Conservation (phyloP, 352 stramenopile genomes). For the Phytophthora colocasiae region DNA sequence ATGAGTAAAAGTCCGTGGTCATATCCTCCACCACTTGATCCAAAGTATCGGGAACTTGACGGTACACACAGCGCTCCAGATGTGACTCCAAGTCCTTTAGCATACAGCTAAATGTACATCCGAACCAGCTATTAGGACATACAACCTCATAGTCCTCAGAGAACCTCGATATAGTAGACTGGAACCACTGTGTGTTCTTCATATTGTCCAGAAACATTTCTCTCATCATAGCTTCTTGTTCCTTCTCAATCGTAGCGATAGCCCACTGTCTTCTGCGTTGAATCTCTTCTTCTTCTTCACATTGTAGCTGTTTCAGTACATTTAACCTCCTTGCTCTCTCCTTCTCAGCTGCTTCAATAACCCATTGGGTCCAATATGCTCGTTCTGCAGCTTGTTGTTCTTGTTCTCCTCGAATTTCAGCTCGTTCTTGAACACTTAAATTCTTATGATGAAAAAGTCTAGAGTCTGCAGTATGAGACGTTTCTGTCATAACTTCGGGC, state of each 20-base stretch:
- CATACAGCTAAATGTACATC: slow-evolving; percentile 89
- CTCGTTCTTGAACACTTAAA: slow-evolving; percentile 20
- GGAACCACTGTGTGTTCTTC: slow-evolving; percentile 91
- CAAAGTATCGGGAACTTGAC: slow-evolving; percentile 79
- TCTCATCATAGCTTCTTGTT: slow-evolving; percentile 82
- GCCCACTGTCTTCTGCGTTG: slow-evolving; percentile 72
- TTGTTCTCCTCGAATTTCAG: slow-evolving; percentile 21
- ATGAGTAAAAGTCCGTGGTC: slow-evolving; percentile 76
- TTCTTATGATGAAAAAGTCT: slow-evolving; percentile 11
- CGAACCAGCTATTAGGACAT: slow-evolving; percentile 88
- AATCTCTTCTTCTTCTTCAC: slow-evolving; percentile 79
- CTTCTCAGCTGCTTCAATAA: slow-evolving; percentile 83
- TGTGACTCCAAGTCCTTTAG: slow-evolving; percentile 79
- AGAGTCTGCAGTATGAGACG: not conserved
- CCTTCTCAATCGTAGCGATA: slow-evolving; percentile 81
- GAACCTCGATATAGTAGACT: slow-evolving; percentile 82
- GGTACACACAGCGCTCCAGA: slow-evolving; percentile 69
- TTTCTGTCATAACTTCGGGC: not conserved
- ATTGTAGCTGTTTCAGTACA: slow-evolving; percentile 72
- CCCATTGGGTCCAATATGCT: slow-evolving; percentile 83
- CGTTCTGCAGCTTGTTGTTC: slow-evolving; percentile 50
- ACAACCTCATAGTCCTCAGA: slow-evolving; percentile 87
- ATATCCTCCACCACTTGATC: slow-evolving; percentile 68
- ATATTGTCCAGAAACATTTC: slow-evolving; percentile 90
- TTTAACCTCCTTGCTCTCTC: slow-evolving; percentile 73